Conservation (phyloP, 2,329 filamentous ascomycete genomes). For the Ceratocystis cubensis region DNA sequence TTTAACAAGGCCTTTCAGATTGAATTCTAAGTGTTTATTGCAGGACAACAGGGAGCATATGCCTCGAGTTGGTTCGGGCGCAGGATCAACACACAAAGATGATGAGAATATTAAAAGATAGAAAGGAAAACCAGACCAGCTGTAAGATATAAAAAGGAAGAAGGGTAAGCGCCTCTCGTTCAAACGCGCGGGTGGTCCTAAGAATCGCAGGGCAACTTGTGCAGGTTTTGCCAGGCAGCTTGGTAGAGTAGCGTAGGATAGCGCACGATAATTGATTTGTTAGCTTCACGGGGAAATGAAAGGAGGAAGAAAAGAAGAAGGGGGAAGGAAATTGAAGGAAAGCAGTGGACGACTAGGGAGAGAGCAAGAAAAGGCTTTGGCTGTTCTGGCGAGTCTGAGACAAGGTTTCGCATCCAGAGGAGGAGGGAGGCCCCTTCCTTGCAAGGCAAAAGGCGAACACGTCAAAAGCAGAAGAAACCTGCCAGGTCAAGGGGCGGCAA, state of each 20-base stretch:
- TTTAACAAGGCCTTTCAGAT: neutral
- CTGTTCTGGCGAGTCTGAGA: neutral
- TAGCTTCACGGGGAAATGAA: neutral
- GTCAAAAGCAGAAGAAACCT: neutral
- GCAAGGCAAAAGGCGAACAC: neutral
- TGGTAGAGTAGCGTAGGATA: neutral
- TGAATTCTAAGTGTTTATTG: no score
- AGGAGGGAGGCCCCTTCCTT: neutral
- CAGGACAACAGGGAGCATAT: no score
- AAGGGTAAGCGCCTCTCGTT: neutral
- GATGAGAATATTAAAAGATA: neutral
- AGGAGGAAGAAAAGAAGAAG: slow-evolving; percentile 1
- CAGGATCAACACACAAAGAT: slow-evolving; percentile 13
- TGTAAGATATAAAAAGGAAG: neutral
- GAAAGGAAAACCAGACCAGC: slow-evolving; percentile 13
- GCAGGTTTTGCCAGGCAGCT: neutral
- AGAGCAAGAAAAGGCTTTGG: neutral
- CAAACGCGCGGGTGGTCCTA: neutral
- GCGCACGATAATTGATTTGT: neutral
- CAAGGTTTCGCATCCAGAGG: neutral
- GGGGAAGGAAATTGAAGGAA: slow-evolving; percentile 11
- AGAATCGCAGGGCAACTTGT: neutral
- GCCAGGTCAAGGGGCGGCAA: neutral
- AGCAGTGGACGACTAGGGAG: neutral
- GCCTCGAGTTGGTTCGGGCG: neutral